These are phyloP conservation scores for Volvox reticuliferus DNA, from an alignment of 139 green algal species.

Conservation along the genomic window DNA sequence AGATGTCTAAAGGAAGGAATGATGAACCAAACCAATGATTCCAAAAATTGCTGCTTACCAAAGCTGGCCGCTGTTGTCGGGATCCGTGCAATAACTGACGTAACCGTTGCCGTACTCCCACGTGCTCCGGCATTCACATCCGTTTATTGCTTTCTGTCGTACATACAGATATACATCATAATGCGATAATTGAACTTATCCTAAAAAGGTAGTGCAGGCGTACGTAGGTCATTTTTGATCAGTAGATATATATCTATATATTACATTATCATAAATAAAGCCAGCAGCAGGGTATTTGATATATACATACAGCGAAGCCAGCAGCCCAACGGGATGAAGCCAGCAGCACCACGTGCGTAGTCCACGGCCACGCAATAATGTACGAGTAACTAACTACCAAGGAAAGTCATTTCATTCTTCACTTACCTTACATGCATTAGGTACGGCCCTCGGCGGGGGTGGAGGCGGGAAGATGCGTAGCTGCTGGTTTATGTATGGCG, in stretches of 20 bases:
- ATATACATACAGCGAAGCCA: no score
- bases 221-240: background rate
- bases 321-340: no score
- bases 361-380: background rate
- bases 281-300: background rate
- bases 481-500: background rate
- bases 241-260: background rate
- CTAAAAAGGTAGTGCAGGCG: no score
- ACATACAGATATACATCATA: no score
- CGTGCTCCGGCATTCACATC: conserved; percentile 24
- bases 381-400: background rate
- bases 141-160: background rate
- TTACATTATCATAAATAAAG: background rate
- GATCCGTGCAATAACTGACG: conserved; percentile 1
- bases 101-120: background rate
- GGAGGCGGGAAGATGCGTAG: background rate
- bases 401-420: background rate
- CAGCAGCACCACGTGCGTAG: no score
- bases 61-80: background rate
- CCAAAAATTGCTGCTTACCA: background rate
- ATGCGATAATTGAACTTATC: no score
- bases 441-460: background rate
- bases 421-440: background rate
- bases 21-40: background rate
- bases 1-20: no score